Conservation (phyloP, 352 stramenopile species). For the Globisporangium radiosum region DNA sequence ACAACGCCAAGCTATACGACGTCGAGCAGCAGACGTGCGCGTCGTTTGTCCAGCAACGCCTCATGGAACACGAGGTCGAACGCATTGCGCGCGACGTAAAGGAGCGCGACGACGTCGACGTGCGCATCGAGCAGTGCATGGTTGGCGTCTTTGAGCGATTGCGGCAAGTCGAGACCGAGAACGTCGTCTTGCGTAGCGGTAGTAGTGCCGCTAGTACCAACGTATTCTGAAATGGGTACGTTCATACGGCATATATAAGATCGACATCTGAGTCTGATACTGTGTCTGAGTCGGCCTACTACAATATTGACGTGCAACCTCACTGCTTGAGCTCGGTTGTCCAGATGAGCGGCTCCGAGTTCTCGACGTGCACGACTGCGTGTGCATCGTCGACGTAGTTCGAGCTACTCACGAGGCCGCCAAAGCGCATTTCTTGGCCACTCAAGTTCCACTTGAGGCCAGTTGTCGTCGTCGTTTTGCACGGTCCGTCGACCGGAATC, state of each 20-base stretch:
- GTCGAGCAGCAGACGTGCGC: conserved; percentile 49
- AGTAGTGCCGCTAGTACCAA: neutral
- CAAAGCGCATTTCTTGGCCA: conserved; percentile 63
- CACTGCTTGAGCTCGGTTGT: conserved; percentile 77
- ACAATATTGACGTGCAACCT: neutral
- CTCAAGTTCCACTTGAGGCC: conserved; percentile 89
- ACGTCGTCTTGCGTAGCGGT: conserved; percentile 14
- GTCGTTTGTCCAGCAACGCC: conserved; percentile 36
- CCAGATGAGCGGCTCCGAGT: conserved; percentile 84
- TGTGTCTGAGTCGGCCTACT: no score
- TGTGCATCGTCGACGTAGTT: conserved; percentile 57
- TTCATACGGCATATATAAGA: neutral
- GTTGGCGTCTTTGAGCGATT: conserved; percentile 48
- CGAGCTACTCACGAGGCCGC: conserved; percentile 78
- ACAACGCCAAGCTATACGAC: conserved; percentile 44
- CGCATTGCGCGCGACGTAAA: conserved; percentile 30
- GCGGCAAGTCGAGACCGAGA: conserved; percentile 40
- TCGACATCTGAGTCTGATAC: neutral
- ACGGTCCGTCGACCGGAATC: conserved; percentile 86
- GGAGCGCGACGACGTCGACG: conserved; percentile 42
- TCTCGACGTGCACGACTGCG: conserved; percentile 53
- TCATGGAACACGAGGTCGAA: conserved; percentile 40
- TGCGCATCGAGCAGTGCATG: conserved; percentile 51
- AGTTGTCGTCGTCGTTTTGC: conserved; percentile 70
- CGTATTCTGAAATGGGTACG: neutral